A percentile compares a stretch with the other conserved stretches of the same genome.
Evolutionary conservation across 768 basidiomycete genomes (phyloP).

Genomic region (Agrocybe pediades): DNA sequence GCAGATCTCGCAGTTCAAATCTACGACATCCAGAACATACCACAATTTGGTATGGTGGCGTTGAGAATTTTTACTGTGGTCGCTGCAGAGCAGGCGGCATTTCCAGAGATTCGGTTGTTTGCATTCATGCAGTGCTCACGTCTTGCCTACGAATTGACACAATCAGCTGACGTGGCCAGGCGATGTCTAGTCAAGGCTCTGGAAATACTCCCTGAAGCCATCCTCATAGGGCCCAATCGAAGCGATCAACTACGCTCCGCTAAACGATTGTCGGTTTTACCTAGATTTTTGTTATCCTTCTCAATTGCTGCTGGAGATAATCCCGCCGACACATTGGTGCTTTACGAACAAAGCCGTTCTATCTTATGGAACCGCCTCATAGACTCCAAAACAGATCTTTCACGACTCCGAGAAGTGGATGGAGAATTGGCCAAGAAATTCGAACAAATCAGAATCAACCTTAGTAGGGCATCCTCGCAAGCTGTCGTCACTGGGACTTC

Average conservation of each 20-base stretch:
- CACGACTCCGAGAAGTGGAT: not conserved
- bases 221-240: constrained; percentile 3
- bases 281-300: not conserved
- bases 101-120: not conserved
- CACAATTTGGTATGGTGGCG: not conserved
- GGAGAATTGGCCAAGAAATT: constrained; percentile 1
- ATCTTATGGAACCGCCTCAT: constrained; percentile 6
- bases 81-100: constrained; percentile 1
- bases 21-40: constrained; percentile 1
- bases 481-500: not conserved
- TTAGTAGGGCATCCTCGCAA: not conserved
- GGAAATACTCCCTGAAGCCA: constrained; percentile 1
- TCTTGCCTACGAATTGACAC: constrained; percentile 1
- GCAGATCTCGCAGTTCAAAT: not conserved
- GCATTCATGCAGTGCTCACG: constrained; percentile 3
- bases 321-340: not conserved
- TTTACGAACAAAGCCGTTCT: constrained; percentile 3
- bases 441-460: not conserved
- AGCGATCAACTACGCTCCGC: constrained; percentile 3
- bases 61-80: not conserved
- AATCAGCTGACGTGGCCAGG: not conserved
- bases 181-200: not conserved
- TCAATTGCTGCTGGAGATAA: constrained; percentile 5
- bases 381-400: constrained; percentile 6
- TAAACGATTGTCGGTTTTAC: not conserved